phyloP scores from a whole-genome alignment of 148 eudicot species.

The Tetragonia tetragonoides region DNA sequence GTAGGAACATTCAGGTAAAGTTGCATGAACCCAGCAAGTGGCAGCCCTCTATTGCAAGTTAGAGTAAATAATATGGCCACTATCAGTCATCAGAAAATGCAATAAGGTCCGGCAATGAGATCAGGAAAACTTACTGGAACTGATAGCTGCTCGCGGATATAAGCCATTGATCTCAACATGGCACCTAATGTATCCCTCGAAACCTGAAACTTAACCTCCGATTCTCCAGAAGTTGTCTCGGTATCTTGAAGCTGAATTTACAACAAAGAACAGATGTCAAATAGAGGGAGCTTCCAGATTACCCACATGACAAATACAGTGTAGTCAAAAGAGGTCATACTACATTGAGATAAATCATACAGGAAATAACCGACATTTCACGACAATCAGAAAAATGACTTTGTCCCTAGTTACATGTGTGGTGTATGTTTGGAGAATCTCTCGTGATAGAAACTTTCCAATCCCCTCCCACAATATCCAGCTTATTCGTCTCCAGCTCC shows the following conservation, averaged over 20 bases:
- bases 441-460: too few relatives aligned
- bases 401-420: neutral
- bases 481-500: too few relatives aligned
- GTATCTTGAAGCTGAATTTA: constrained; percentile 78
- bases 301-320: neutral
- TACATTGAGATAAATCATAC: neutral
- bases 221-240: constrained; percentile 75
- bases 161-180: constrained; percentile 92
- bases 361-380: too few relatives aligned
- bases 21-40: neutral
- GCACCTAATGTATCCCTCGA: constrained; percentile 90
- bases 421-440: too few relatives aligned
- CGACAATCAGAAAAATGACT: neutral
- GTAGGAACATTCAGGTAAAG: neutral
- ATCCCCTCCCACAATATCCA: too few relatives aligned
- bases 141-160: constrained; percentile 79
- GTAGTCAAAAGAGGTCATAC: neutral
- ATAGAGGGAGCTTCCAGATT: neutral
- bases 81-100: neutral
- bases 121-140: constrained; percentile 41
- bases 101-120: neutral
- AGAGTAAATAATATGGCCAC: neutral
- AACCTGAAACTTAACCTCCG: constrained; percentile 90
- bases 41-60: neutral
- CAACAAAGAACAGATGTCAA: neutral